A percentile compares a stretch with the other conserved stretches of the same genome.
Conservation (phyloP, 805 yeast species). For the Torulaspora delbrueckii region DNA sequence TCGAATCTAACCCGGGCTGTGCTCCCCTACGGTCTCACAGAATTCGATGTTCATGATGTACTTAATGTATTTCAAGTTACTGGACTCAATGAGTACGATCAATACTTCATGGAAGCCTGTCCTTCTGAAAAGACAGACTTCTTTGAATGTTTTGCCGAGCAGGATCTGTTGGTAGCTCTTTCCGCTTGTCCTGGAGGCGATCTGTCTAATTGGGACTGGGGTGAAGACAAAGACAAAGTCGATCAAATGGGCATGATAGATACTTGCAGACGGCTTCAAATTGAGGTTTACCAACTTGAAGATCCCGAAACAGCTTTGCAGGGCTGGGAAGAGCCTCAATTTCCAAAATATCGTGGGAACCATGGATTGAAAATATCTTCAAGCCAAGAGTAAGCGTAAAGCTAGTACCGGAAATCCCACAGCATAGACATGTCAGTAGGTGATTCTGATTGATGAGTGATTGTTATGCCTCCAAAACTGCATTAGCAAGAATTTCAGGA, state of each 20-base stretch:
- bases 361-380: slow-evolving; percentile 41
- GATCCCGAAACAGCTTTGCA: slow-evolving; percentile 41
- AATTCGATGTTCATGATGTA: slow-evolving; percentile 64
- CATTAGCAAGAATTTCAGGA: too few relatives aligned
- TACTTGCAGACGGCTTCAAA: slow-evolving; percentile 58
- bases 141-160: slow-evolving; percentile 64
- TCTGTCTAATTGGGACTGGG: slow-evolving; percentile 67
- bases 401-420: too few relatives aligned
- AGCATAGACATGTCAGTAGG: too few relatives aligned
- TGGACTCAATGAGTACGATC: slow-evolving; percentile 59
- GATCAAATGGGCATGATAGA: slow-evolving; percentile 45
- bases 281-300: slow-evolving; percentile 53
- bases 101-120: slow-evolving; percentile 65
- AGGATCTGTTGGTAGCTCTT: slow-evolving; percentile 57
- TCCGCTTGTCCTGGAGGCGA: slow-evolving; percentile 72
- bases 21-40: slow-evolving; percentile 55
- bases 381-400: not conserved
- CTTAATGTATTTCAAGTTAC: slow-evolving; percentile 66
- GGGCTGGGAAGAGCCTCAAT: slow-evolving; percentile 50
- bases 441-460: too few relatives aligned
- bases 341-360: slow-evolving; percentile 49
- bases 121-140: slow-evolving; percentile 57
- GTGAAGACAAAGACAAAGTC: slow-evolving; percentile 45
- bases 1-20: slow-evolving; percentile 58
- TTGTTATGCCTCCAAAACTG: too few relatives aligned